Percentiles rank a stretch among this genome's conserved stretches.
Evolutionary conservation across 129 eudicot species (phyloP).

Genomic region (Flaveria sonorensis): DNA sequence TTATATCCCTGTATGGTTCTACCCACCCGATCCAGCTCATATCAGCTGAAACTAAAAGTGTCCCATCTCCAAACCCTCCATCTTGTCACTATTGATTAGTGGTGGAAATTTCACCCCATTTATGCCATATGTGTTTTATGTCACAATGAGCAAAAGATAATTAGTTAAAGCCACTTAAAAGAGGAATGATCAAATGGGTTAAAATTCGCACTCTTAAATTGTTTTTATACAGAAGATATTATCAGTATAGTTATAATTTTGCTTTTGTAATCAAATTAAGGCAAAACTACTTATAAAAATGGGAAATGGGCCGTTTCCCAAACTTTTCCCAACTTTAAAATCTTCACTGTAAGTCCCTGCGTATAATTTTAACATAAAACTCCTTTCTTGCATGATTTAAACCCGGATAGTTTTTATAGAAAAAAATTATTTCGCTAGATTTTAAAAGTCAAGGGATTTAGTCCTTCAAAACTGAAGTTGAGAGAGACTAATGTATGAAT

Average conservation of each 20-base stretch:
- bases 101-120: neutral
- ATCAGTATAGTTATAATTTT: neutral
- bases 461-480: neutral
- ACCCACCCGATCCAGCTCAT: neutral
- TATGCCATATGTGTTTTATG: neutral
- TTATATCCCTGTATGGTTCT: neutral
- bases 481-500: neutral
- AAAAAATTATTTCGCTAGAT: neutral
- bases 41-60: neutral
- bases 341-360: neutral
- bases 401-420: neutral
- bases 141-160: neutral
- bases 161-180: neutral
- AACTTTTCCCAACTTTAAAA: neutral
- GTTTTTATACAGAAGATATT: neutral
- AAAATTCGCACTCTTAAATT: neutral
- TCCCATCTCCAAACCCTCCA: neutral
- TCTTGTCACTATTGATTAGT: neutral
- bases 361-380: neutral
- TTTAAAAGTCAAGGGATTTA: neutral
- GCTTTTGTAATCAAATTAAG: neutral
- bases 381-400: neutral
- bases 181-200: conserved; percentile 5
- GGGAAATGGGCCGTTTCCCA: neutral
- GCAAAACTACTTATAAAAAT: neutral